A percentile compares a stretch with the other conserved stretches of the same genome.
These are phyloP conservation scores for Alnus glutinosa DNA, from an alignment of 306 rosid species.

Conservation along the genomic window DNA sequence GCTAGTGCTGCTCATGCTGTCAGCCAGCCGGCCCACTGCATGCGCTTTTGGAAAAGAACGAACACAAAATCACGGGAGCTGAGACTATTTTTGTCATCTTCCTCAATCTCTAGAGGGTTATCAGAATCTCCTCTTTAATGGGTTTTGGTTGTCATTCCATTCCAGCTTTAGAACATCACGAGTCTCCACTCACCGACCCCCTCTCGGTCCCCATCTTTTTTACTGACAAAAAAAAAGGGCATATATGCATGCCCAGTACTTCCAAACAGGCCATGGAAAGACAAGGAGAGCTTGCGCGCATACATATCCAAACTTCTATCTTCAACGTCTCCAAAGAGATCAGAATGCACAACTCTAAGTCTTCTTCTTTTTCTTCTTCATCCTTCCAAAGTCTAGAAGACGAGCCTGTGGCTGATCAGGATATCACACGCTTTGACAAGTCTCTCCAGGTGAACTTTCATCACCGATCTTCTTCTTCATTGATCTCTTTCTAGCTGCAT, in stretches of 20 bases:
- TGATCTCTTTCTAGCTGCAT: background rate
- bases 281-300: conserved; percentile 25
- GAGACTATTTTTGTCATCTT: conserved; percentile 62
- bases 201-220: conserved; percentile 10
- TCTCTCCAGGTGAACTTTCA: conserved; percentile 66
- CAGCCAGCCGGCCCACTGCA: conserved; percentile 17
- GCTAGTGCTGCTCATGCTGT: background rate
- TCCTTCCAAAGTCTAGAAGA: conserved; percentile 42
- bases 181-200: conserved; percentile 26
- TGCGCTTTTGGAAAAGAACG: conserved; percentile 16
- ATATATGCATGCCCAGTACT: no score
- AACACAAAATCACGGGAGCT: conserved; percentile 68
- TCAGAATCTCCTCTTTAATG: conserved; percentile 25
- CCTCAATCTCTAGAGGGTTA: background rate
- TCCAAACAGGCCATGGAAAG: background rate
- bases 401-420: conserved; percentile 24
- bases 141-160: conserved; percentile 31
- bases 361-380: conserved; percentile 27
- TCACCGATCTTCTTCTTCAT: background rate
- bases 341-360: conserved; percentile 38
- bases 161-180: conserved; percentile 22
- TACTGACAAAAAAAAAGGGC: background rate
- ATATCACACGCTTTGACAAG: conserved; percentile 44
- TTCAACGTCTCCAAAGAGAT: conserved; percentile 8
- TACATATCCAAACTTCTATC: background rate